Base-by-base conservation (phyloP, 1,139 yeast species). In the Fermentozyma sake region DNA sequence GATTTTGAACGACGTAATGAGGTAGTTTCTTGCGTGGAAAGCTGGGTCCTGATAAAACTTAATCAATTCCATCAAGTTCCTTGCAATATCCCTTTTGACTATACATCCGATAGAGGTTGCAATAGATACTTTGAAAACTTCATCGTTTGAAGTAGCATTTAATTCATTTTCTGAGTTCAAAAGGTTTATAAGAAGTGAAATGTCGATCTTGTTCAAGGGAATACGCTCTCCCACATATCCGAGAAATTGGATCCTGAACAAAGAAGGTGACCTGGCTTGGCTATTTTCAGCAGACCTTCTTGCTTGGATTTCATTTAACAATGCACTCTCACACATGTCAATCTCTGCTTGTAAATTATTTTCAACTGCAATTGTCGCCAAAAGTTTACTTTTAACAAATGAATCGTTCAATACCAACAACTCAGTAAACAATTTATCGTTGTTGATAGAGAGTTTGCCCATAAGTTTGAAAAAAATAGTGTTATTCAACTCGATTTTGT, bases 101-200 rank as follows among this genome's bases (percentile, higher is more conserved):
- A 73, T 47, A 9, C 68, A 61, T 1, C 85, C 82, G 20, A 77
- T 51, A 0, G 82, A 62, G 25, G 66, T 63, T 0, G 82, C 72
- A 1, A 79, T 65, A 5, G 72, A 72, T 12, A 56, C 37, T 30
- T 62, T 62, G 7, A 69, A 49, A 5, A 52, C 49, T 11, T 65
- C 73, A 25, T 70, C 69, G 24, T 41, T 43, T n/a, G 29, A 15
- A 12, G 36, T 27, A 4, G 44, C 29, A n/a, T n/a, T n/a, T n/a
- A n/a, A n/a, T n/a, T n/a, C n/a, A n/a, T n/a, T n/a, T n/a, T n/a
- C n/a, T n/a, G 14, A 39, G 35, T 7, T 39, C 40, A 24, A 62
- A 41, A n/a, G 52, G 46, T 3, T 41, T 34, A 27, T 61, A 47
- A 28, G n/a, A n/a, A n/a, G n/a, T n/a, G n/a, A n/a, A 71, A 56